phyloP scores from a whole-genome alignment of 352 stramenopile genomes.

The Phytophthora pisi region DNA sequence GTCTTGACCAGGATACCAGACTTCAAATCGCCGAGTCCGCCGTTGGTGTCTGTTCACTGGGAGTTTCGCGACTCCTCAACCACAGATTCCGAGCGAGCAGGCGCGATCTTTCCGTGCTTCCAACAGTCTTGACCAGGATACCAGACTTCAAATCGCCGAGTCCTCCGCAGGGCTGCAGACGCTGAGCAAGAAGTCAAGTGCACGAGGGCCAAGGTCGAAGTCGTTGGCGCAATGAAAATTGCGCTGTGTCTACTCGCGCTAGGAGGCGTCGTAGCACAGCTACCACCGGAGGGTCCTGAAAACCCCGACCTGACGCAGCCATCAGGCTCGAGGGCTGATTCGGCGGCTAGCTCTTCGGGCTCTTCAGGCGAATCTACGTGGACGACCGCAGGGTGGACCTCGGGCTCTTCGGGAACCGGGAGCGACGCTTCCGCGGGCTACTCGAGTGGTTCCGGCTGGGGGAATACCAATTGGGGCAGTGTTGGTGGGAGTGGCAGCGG shows the following conservation, averaged over 20 bases:
- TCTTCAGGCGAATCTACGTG: conserved; percentile 1
- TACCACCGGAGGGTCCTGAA: not conserved
- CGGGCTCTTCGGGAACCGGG: conserved; percentile 7
- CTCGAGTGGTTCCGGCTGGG: conserved; percentile 7
- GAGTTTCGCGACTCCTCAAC: not conserved
- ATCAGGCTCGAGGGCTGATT: not conserved
- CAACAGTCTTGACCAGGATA: not conserved
- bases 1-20: too few relatives aligned
- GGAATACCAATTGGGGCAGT: conserved; percentile 6
- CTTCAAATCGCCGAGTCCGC: too few relatives aligned
- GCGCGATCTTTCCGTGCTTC: not conserved
- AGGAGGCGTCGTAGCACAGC: conserved; percentile 8
- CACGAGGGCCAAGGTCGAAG: not conserved
- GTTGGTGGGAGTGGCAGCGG: conserved; percentile 22
- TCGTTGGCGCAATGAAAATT: conserved; percentile 18
- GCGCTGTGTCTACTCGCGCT: conserved; percentile 14
- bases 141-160: conserved; percentile 12
- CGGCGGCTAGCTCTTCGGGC: not conserved
- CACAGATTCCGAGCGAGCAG: not conserved
- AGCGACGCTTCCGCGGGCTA: conserved; percentile 9
- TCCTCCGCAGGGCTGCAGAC: conserved; percentile 7
- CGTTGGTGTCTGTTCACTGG: conserved; percentile 1
- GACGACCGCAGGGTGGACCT: conserved; percentile 1
- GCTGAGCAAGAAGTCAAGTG: conserved; percentile 3
- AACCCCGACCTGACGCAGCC: not conserved